Percentiles rank a stretch among this genome's conserved stretches.
These are phyloP conservation scores for Mycosphaerelloides madeirae DNA, from an alignment of 2,329 filamentous ascomycete species.

Conservation along the genomic window DNA sequence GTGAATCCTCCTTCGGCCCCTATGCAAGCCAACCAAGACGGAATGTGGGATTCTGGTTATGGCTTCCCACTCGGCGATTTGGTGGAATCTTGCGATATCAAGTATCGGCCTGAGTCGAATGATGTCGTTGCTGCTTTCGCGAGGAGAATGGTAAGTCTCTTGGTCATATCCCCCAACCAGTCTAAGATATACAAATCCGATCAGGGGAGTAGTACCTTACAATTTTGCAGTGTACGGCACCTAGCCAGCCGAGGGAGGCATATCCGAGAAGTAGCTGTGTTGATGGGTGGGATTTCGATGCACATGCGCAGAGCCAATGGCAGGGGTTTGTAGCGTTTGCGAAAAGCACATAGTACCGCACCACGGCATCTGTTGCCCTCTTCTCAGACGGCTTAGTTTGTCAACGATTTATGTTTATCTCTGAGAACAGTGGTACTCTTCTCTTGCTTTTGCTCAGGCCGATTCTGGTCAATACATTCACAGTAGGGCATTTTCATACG, in stretches of 20 bases:
- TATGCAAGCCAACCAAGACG: slow-evolving; percentile 4
- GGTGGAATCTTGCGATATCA: slow-evolving; percentile 4
- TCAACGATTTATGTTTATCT: no score
- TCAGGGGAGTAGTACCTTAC: no score
- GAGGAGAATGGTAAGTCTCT: slow-evolving; percentile 5
- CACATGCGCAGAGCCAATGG: background rate
- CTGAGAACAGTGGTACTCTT: no score
- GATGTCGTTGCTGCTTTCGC: slow-evolving; percentile 7
- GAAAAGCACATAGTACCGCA: no score
- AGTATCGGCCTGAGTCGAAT: slow-evolving; percentile 1
- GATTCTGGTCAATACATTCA: no score
- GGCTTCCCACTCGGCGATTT: slow-evolving; percentile 4
- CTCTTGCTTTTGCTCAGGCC: no score
- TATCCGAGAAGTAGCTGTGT: slow-evolving; percentile 7
- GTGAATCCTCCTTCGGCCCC: slow-evolving; percentile 4
- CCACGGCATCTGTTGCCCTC: no score
- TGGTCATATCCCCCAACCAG: no score
- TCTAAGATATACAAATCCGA: no score
- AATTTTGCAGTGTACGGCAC: no score
- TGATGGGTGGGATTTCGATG: slow-evolving; percentile 5
- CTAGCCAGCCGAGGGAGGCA: background rate
- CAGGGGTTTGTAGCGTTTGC: slow-evolving; percentile 1
- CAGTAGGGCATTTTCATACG: no score
- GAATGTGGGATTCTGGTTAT: slow-evolving; percentile 5
- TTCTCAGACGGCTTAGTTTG: no score